Evolutionary conservation across 2,329 filamentous ascomycete genomes (phyloP).

Genomic region (Ophiosphaerella herpotricha): DNA sequence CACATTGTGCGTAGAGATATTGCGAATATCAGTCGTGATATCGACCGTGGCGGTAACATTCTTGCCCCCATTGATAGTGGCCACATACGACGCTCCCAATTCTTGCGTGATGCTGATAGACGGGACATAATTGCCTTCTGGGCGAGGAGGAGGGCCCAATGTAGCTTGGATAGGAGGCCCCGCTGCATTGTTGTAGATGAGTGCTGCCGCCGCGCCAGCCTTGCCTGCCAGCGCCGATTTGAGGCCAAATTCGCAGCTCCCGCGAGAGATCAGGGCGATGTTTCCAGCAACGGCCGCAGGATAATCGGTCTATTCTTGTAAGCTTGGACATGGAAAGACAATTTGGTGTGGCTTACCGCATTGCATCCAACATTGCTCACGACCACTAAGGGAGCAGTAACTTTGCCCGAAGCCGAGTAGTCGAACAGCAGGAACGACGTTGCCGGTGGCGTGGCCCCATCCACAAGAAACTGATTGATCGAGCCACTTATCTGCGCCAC

Average conservation of each 20-base stretch:
- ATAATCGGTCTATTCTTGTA: slow-evolving; percentile 60
- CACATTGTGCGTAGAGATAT: slow-evolving; percentile 55
- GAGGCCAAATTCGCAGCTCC: slow-evolving; percentile 70
- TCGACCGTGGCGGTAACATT: slow-evolving; percentile 46
- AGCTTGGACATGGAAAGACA: not conserved
- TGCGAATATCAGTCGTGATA: slow-evolving; percentile 53
- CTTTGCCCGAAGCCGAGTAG: slow-evolving; percentile 34
- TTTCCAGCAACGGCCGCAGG: slow-evolving; percentile 62
- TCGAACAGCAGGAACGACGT: slow-evolving; percentile 21
- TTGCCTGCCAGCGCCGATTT: slow-evolving; percentile 71
- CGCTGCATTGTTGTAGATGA: slow-evolving; percentile 75
- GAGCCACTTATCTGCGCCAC: slow-evolving; percentile 27
- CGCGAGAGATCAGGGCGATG: slow-evolving; percentile 73
- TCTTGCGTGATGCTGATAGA: slow-evolving; percentile 68
- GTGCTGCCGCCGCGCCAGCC: slow-evolving; percentile 70
- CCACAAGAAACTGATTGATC: slow-evolving; percentile 24
- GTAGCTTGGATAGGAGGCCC: slow-evolving; percentile 63
- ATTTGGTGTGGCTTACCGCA: slow-evolving; percentile 17
- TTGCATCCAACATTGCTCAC: slow-evolving; percentile 40
- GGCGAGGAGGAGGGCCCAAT: slow-evolving; percentile 64
- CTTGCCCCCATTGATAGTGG: slow-evolving; percentile 56
- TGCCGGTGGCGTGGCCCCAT: slow-evolving; percentile 15
- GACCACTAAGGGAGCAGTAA: slow-evolving; percentile 28
- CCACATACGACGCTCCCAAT: slow-evolving; percentile 62
- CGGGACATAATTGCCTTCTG: slow-evolving; percentile 61